phyloP scores from a whole-genome alignment of 2,329 filamentous ascomycete species.

The Penicillium oxalicum region DNA sequence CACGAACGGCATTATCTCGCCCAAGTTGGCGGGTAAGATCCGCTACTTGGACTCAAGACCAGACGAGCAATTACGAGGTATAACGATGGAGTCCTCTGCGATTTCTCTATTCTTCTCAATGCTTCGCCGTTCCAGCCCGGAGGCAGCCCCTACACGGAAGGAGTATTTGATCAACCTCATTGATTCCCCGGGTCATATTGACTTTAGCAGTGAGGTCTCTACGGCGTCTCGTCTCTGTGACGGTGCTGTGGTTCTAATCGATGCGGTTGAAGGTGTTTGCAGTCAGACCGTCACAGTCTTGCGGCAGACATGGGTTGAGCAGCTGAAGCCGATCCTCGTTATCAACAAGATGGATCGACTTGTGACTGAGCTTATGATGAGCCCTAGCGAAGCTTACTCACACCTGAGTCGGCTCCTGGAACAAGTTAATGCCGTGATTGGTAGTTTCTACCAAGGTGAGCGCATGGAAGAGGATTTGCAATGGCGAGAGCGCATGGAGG shows the following conservation, averaged over 20 bases:
- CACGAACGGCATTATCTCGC: slow-evolving; percentile 98
- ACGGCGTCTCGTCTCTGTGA: slow-evolving; percentile 92
- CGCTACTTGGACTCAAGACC: slow-evolving; percentile 93
- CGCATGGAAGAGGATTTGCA: slow-evolving; percentile 97
- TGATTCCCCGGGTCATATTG: slow-evolving; percentile 95
- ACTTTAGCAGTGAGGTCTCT: slow-evolving; percentile 97
- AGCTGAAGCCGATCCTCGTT: slow-evolving; percentile 86
- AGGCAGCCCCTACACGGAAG: slow-evolving; percentile 64
- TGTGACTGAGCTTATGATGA: slow-evolving; percentile 92
- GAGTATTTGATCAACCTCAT: slow-evolving; percentile 97
- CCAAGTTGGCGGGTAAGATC: slow-evolving; percentile 95
- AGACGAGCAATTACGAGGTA: slow-evolving; percentile 90
- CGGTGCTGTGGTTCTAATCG: slow-evolving; percentile 87
- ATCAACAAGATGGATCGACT: slow-evolving; percentile 98
- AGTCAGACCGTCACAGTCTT: slow-evolving; percentile 97
- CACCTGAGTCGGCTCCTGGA: slow-evolving; percentile 86
- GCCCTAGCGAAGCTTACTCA: slow-evolving; percentile 76
- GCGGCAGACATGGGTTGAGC: slow-evolving; percentile 90
- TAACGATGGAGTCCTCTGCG: slow-evolving; percentile 99
- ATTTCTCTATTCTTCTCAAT: slow-evolving; percentile 96
- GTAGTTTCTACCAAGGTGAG: slow-evolving; percentile 96
- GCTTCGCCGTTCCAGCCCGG: slow-evolving; percentile 64
- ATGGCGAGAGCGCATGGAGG: slow-evolving; percentile 90
- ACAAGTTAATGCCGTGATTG: slow-evolving; percentile 94
- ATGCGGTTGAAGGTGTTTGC: slow-evolving; percentile 96